A percentile compares a stretch with the other conserved stretches of the same genome.
phyloP scores from a whole-genome alignment of 768 basidiomycete species.

The Pisolithus marmoratus region DNA sequence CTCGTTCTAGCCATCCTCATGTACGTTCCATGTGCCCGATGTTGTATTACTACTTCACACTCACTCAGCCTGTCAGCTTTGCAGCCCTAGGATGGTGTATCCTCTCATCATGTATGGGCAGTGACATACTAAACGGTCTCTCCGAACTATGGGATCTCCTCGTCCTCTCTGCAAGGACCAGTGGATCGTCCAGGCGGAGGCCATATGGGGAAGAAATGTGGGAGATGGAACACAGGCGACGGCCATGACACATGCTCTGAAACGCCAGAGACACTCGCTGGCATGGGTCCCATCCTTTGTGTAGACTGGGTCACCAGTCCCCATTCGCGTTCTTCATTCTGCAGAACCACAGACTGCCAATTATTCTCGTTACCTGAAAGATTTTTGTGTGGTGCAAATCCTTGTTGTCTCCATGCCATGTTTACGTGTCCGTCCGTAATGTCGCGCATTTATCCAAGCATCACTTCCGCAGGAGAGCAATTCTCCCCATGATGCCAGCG shows the following conservation, averaged over 20 bases:
- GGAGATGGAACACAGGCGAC: slow-evolving; percentile 52
- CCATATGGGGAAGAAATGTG: slow-evolving; percentile 45
- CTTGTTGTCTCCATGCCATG: too few relatives aligned
- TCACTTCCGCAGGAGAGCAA: too few relatives aligned
- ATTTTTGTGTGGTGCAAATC: too few relatives aligned
- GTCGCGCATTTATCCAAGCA: too few relatives aligned
- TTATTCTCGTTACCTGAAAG: too few relatives aligned
- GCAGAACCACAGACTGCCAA: too few relatives aligned
- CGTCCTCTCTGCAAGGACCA: slow-evolving; percentile 26
- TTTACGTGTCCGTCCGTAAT: too few relatives aligned
- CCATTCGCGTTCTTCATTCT: too few relatives aligned
- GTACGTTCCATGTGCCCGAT: slow-evolving; percentile 22
- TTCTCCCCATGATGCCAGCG: too few relatives aligned
- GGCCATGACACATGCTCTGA: slow-evolving; percentile 10
- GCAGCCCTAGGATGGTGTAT: slow-evolving; percentile 58
- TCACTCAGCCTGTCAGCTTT: slow-evolving; percentile 27
- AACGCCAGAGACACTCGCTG: neutral
- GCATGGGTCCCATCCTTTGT: too few relatives aligned
- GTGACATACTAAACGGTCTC: slow-evolving; percentile 39
- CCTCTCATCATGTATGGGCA: slow-evolving; percentile 62
- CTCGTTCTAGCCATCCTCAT: slow-evolving; percentile 44
- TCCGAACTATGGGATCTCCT: slow-evolving; percentile 43
- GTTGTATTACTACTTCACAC: neutral
- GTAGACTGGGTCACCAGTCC: too few relatives aligned
- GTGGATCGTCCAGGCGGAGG: slow-evolving; percentile 29